Conservation (phyloP, 2,329 filamentous ascomycete species). For the Cladosporium sp. region DNA sequence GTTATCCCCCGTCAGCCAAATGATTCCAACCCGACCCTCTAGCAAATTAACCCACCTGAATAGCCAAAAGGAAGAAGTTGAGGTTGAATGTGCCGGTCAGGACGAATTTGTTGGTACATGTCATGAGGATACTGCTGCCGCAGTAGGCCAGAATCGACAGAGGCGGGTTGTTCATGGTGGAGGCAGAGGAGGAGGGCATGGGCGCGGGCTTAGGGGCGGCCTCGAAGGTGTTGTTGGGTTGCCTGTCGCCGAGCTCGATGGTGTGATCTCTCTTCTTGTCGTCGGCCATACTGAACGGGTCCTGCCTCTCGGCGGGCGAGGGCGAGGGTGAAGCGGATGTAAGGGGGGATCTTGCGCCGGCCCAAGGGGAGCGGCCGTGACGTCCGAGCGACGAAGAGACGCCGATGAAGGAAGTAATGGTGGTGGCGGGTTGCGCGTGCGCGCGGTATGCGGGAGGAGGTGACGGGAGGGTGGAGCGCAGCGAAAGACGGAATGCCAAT, state of each 20-base stretch:
- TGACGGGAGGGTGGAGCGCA: neutral
- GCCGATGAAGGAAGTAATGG: constrained; percentile 28
- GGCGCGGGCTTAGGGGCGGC: constrained; percentile 37
- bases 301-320: constrained; percentile 8
- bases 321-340: constrained; percentile 10
- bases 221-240: constrained; percentile 42
- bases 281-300: constrained; percentile 51
- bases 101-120: constrained; percentile 98
- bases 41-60: constrained; percentile 61
- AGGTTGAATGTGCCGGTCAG: constrained; percentile 91
- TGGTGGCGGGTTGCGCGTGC: constrained; percentile 13
- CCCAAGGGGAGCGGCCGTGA: constrained; percentile 15
- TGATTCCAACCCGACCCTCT: neutral
- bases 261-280: constrained; percentile 75
- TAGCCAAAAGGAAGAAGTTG: constrained; percentile 87
- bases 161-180: constrained; percentile 58
- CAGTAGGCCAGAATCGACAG: constrained; percentile 87
- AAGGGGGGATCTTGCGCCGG: constrained; percentile 19
- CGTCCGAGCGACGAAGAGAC: constrained; percentile 21
- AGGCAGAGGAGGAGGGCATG: constrained; percentile 41
- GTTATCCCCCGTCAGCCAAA: neutral
- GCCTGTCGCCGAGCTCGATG: constrained; percentile 61
- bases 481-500: no score
- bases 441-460: neutral
- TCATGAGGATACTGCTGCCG: constrained; percentile 96